Base-by-base conservation (phyloP, 1,284 basidiomycete genomes). In the Fomitiporia mediterranea region DNA sequence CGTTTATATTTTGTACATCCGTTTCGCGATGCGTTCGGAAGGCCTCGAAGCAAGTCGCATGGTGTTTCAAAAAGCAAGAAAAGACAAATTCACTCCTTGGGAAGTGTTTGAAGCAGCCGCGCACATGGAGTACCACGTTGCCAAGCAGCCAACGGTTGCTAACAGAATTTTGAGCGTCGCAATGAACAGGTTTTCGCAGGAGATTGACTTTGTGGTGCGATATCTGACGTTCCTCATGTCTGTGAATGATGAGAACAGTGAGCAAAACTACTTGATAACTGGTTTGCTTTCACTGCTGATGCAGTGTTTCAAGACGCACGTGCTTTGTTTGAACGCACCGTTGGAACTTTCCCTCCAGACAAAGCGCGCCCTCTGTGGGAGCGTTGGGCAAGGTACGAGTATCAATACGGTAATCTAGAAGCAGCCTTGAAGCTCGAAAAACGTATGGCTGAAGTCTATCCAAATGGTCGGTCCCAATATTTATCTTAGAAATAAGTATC, bases 171-270 rank as follows among this genome's bases (percentile, higher is more conserved):
- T 98, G 66, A 94, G 98, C 69, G 86, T 92, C 60, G 96, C 94
- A n/a, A 73, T 97, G 67, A 92, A 94, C 67, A 73, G 79, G 4
- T 98, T 93, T 68, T 81, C 83, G 3, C 83, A 89, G 27, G 91
- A 98, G 62, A 82, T 88, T 21, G 87, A 91, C 55, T 98, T 88
- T 64, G 91, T 97, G 8, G 74, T 92, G 56, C 82, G 88, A 53
- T 98, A 98, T 72, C 82, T 99, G 39, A 84, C 88, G 30, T 99
- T 97, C 77, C 75, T 99, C 62, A 90, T 99, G 62, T 89, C 87
- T 17, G 83, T 97, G 72, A 98, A 99, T 68, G 96, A 99, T 70
- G 90, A 95, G 65, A 93, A 88, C 67, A 98, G 94, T 95, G 67
- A 65, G 80, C 80, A 43, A 53, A 40, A 53, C 17, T 44, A 39